Evolutionary conservation across 2,329 filamentous ascomycete species (phyloP), one percentile per base, ranked within the genome.

Genomic region (Cadophora gregata): DNA sequence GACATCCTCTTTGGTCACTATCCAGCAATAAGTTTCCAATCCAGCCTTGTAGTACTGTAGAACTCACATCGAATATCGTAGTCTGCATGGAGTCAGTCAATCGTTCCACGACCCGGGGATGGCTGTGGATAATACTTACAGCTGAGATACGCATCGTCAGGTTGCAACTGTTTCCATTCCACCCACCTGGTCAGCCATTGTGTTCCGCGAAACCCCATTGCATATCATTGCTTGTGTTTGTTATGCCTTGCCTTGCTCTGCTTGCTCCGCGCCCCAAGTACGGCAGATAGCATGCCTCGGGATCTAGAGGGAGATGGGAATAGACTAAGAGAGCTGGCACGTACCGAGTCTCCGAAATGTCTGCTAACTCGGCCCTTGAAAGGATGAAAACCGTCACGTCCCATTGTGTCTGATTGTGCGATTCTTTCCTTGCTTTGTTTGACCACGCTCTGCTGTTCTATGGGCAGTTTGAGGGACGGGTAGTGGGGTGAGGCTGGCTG

Each of bases 1-100:
- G 72, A 98, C 87, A 79, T 99, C 96, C 77, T 96, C 93, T 77
- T 90, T 88, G 60, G 92, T 97, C 73, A 98, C 93, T 94, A 66
- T 70, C 69, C 63, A 59, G 71, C 51, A 69, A 70, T 74, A 66
- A 77, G 71, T 63, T 51, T 36, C 47, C 24, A 31, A 19, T 38
- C 53, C 27, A 27, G 24, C 38, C 19, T 3, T 19, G 45, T 48
- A 2, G 24, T 12, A 21, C 33, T 33, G 42, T 14, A 4, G 50
- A 27, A 78, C 78, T 68, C 82, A 90, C 88, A 82, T 78, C 87
- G 85, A 68, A 89, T 81, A 79, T 90, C 88, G 74, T 89, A 81
- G 77, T 90, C 88, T 90, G 73, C 24, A 31, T 16, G 64, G 67
- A 69, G 68, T 73, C 62, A 69, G 50, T 24, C 33, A 31, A 33